Conservation (phyloP, 805 yeast genomes). For the Teunomyces panamensis region DNA sequence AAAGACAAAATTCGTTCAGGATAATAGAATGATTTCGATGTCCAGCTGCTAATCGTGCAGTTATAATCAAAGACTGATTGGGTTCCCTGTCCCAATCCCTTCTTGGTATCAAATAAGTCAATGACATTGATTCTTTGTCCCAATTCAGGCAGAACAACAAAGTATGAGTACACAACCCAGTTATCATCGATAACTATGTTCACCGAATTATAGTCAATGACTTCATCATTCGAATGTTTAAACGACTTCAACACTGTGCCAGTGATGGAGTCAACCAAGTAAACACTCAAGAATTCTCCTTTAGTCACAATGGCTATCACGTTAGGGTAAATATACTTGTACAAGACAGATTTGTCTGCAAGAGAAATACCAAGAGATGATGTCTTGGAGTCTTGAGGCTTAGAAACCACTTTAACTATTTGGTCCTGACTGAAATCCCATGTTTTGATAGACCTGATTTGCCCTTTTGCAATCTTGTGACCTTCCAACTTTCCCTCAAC, state of each 20-base stretch:
- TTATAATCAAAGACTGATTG: conserved; percentile 33
- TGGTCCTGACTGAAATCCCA: conserved; percentile 29
- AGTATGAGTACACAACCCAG: conserved; percentile 73
- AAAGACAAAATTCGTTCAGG: conserved; percentile 59
- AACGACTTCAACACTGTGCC: conserved; percentile 57
- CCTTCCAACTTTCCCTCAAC: conserved; percentile 16
- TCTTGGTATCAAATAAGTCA: conserved; percentile 71
- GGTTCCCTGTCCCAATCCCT: conserved; percentile 42
- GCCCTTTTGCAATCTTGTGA: conserved; percentile 13
- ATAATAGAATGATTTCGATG: conserved; percentile 54
- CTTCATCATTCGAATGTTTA: conserved; percentile 37
- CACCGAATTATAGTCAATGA: conserved; percentile 40
- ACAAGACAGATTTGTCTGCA: conserved; percentile 69
- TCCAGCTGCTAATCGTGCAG: conserved; percentile 44
- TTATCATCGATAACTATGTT: conserved; percentile 71
- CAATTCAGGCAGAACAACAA: conserved; percentile 47
- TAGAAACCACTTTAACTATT: conserved; percentile 17
- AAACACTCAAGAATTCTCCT: conserved; percentile 35
- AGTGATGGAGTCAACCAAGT: conserved; percentile 63
- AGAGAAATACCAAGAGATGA: conserved; percentile 65
- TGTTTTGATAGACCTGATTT: conserved; percentile 15
- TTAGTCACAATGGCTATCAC: conserved; percentile 48
- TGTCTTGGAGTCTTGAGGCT: conserved; percentile 21
- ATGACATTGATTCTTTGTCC: conserved; percentile 61
- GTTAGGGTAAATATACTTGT: conserved; percentile 81